Base-by-base conservation (phyloP, 2,329 filamentous ascomycete species). In the Pseudocercospora musae region DNA sequence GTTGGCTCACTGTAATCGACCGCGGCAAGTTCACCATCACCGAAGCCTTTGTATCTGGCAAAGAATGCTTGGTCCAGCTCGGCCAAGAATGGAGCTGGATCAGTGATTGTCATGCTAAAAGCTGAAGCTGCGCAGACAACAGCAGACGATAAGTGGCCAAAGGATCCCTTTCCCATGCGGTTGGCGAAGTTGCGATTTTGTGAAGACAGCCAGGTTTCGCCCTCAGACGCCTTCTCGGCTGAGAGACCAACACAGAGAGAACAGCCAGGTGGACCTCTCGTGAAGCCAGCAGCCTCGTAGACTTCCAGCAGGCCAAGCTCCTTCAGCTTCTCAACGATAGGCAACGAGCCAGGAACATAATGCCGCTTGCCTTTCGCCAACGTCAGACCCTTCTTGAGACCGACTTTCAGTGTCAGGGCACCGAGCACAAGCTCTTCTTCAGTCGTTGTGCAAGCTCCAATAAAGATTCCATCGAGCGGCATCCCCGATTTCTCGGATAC, bases 171-270 rank as follows among this genome's bases (percentile, higher is more conserved):
- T 1, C 62, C 58, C 62, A 64, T 64, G 9, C 62, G 25, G 31
- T 64, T 64, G 27, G 60, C 31, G 25, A 63, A 63, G 21, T 63
- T 63, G 1, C 62, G 44, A 53, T 63, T 63, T 21, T 63, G 62
- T 10, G 52, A 33, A 8, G 49, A 58, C 25, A 63, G 40, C 62
- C 62, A 63, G 1, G 13, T 54, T 10, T 55, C 33, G 2, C 62
- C 62, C 9, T 55, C 40, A 6, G 27, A 18, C 3, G 62, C 62
- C 13, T 57, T 55, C 31, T 63, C 62, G 8, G 62, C 62, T 13
- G 50, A 31, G 8, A 63, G 23, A n/a, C 62, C 62, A 8, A 63
- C 40, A 11, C 62, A 63, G 4, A 63, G 15, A 18, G 50, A 57
- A 33, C 62, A 63, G 0, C 50, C 31, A 0, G 62, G 62, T 4